Evolutionary conservation across 352 stramenopile genomes (phyloP).

Genomic region (Globisporangium nodosum): DNA sequence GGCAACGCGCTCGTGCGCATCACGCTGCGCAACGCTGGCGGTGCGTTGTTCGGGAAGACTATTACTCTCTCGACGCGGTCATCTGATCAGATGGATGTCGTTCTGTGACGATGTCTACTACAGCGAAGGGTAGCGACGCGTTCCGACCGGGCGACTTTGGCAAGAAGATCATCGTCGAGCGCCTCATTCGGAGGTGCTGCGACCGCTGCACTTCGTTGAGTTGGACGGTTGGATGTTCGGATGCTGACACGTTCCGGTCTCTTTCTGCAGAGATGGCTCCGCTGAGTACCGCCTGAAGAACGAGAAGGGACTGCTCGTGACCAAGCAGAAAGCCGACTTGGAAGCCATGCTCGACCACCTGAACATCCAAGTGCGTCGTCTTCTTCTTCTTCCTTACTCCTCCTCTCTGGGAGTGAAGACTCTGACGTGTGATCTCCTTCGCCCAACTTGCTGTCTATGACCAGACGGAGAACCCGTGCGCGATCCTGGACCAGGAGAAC

Average conservation of each 20-base stretch:
- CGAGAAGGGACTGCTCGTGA: conserved; percentile 52
- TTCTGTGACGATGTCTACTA: background rate
- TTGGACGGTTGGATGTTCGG: too few species aligned
- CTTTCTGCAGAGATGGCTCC: conserved; percentile 38
- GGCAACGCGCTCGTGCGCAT: conserved; percentile 89
- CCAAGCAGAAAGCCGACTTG: conserved; percentile 89
- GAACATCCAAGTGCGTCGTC: conserved; percentile 64
- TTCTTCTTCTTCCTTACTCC: too few species aligned
- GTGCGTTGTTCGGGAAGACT: background rate
- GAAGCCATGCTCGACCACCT: conserved; percentile 93
- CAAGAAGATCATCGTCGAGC: conserved; percentile 91
- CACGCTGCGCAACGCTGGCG: conserved; percentile 88
- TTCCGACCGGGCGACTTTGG: conserved; percentile 91
- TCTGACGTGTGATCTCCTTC: too few species aligned
- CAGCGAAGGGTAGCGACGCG: conserved; percentile 69
- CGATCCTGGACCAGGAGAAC: conserved; percentile 97
- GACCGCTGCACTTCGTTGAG: too few species aligned
- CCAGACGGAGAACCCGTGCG: conserved; percentile 96
- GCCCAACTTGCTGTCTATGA: too few species aligned
- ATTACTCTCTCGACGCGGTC: too few species aligned
- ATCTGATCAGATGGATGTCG: too few species aligned
- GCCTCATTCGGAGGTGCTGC: conserved; percentile 68
- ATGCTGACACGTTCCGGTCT: too few species aligned
- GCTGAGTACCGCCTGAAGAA: conserved; percentile 74
- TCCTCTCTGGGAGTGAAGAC: too few species aligned